Conservation (phyloP, 192 early-diverging fungal species). For the Gamsiella multidivaricata region DNA sequence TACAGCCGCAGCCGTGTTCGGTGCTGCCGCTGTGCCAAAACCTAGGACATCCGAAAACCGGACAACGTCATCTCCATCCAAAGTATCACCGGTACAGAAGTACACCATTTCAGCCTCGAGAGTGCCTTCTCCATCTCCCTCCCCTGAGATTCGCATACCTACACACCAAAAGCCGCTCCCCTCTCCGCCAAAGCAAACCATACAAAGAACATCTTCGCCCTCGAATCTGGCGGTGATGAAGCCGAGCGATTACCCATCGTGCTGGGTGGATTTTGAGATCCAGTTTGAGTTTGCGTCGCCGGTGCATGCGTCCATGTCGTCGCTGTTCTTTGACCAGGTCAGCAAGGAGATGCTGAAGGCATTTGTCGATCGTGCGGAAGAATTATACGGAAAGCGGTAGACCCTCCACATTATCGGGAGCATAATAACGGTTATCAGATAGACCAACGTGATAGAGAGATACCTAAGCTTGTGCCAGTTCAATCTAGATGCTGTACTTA, state of each 20-base stretch:
- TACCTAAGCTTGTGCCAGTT: no score
- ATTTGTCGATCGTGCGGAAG: slow-evolving; percentile 61
- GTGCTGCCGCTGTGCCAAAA: slow-evolving; percentile 23
- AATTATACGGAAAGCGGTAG: slow-evolving; percentile 34
- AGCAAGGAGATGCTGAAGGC: slow-evolving; percentile 77
- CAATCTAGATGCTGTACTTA: no score
- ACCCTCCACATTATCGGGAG: no score
- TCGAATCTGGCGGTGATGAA: slow-evolving; percentile 36
- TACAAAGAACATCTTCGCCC: slow-evolving; percentile 32
- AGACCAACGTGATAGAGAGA: no score
- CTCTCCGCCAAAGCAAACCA: background rate
- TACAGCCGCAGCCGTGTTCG: slow-evolving; percentile 45
- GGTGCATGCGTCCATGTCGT: slow-evolving; percentile 83
- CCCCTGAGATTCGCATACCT: background rate
- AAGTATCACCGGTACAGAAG: no score
- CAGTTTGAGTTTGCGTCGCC: slow-evolving; percentile 85
- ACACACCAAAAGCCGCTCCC: background rate
- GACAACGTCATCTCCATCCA: no score
- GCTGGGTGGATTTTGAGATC: slow-evolving; percentile 78
- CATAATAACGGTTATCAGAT: no score
- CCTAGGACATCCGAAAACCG: background rate
- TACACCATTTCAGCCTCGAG: background rate
- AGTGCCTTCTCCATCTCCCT: no score
- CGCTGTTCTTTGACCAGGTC: slow-evolving; percentile 83
- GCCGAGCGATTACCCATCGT: slow-evolving; percentile 59